Base-by-base conservation (phyloP, 495 filamentous ascomycete genomes). In the Hypoxylon perforatum region DNA sequence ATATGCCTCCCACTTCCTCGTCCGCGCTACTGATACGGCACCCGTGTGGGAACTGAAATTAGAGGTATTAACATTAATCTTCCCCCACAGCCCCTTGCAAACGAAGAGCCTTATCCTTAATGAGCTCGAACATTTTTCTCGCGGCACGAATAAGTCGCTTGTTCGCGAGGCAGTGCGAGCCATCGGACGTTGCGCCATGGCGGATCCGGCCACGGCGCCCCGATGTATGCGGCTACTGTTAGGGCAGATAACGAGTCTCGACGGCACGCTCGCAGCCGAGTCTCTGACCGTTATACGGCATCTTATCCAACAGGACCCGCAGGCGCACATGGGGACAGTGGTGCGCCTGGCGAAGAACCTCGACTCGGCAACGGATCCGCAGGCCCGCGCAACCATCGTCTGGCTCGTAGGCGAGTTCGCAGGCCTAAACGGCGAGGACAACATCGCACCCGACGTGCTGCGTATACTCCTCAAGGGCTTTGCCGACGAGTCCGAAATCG, bases 401-500 rank as follows among this genome's bases (percentile, higher is more conserved):
- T 99, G 95, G 95, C 87, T 99, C 3, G 94, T 99, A 0, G 95
- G 95, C 50, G 95, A 99, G 77, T 98, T 92, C 69, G 87, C 95
- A 1, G 91, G 91, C 0, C 68, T 89, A 10, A 88, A 94, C 59
- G 84, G 87, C 2, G 89, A 91, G 64, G 86, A 92, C 52, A 96
- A 95, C 72, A 92, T 99, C 58, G 95, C 96, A 0, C 87, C 94
- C 0, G 95, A 99, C 71, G 94, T 97, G 17, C 82, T 98, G 2
- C 87, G 96, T n/a, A 90, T 98, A 12, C 81, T 99, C 10, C 87
- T 91, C 9, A 94, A 93, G 71, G 87, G 86, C 11, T 99, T 97
- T 67, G 82, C 87, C 1, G 86, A 91, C 57, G 95, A 99, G 75
- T 86, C 87, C 0, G 94, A 97, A 68, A 77, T 87, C 15, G 93